Evolutionary conservation across 129 eudicot species (phyloP).

Genomic region (Tanacetum coccineum): DNA sequence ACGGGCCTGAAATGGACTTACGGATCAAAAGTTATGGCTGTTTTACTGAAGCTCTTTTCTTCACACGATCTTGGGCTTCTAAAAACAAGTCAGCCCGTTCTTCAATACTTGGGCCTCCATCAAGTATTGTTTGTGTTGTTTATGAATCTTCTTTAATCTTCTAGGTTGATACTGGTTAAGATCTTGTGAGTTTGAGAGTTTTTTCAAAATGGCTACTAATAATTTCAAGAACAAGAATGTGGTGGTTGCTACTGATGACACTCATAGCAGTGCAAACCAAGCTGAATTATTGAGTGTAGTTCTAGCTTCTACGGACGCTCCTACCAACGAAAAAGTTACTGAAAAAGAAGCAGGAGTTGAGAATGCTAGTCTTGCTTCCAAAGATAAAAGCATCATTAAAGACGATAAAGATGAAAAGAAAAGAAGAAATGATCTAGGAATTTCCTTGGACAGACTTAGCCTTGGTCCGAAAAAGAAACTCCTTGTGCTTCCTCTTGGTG

Average conservation of each 20-base stretch:
- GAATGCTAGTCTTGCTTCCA: background rate
- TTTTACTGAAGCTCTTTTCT: too few species aligned
- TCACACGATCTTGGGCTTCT: too few species aligned
- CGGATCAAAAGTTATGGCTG: too few species aligned
- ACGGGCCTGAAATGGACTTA: too few species aligned
- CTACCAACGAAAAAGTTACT: background rate
- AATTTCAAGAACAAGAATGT: background rate
- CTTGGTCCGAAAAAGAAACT: constrained; percentile 53
- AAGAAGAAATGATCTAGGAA: constrained; percentile 17
- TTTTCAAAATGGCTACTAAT: background rate
- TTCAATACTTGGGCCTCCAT: too few species aligned
- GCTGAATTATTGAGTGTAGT: background rate
- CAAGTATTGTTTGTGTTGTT: too few species aligned
- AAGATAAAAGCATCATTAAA: background rate
- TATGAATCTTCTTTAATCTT: too few species aligned
- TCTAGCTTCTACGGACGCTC: background rate
- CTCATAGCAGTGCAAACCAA: background rate
- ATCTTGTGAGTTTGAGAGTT: too few species aligned
- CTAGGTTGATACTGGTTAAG: too few species aligned
- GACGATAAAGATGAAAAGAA: constrained; percentile 16
- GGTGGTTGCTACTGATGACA: background rate
- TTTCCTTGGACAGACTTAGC: constrained; percentile 36
- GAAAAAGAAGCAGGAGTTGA: background rate
- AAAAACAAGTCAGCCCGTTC: too few species aligned
- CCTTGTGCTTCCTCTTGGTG: constrained; percentile 43